These are phyloP conservation scores for Lodderomyces beijingensis DNA, from an alignment of 1,139 yeast genomes.

Conservation along the genomic window DNA sequence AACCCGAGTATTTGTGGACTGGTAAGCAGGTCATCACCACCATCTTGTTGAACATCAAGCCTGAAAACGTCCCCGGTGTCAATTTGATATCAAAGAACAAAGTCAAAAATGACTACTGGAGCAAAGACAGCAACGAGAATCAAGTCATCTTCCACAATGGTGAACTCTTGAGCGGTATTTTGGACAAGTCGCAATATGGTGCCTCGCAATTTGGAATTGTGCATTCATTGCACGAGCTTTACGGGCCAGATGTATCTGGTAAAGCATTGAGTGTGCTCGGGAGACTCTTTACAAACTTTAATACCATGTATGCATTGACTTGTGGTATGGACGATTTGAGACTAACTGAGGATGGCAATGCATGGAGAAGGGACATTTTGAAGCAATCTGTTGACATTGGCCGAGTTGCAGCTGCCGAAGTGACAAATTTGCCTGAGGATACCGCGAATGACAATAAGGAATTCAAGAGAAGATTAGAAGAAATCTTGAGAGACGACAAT, in stretches of 20 bases:
- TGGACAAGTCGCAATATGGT: conserved; percentile 98
- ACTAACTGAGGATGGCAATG: conserved; percentile 85
- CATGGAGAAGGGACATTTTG: conserved; percentile 81
- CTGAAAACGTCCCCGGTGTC: conserved; percentile 84
- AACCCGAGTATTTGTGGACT: conserved; percentile 95
- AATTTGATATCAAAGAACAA: conserved; percentile 81
- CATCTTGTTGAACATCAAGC: conserved; percentile 81
- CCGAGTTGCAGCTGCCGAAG: conserved; percentile 90
- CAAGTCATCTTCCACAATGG: conserved; percentile 84
- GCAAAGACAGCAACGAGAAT: conserved; percentile 76
- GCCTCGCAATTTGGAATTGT: conserved; percentile 96
- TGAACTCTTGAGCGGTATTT: conserved; percentile 82
- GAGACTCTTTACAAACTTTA: conserved; percentile 89
- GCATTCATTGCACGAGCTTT: conserved; percentile 93
- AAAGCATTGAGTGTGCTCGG: conserved; percentile 87
- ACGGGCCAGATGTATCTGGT: conserved; percentile 90
- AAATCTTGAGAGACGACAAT: conserved; percentile 87
- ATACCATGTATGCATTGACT: conserved; percentile 88
- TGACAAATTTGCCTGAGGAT: conserved; percentile 69
- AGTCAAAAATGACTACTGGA: conserved; percentile 95
- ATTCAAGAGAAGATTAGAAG: conserved; percentile 83
- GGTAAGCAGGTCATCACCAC: conserved; percentile 96
- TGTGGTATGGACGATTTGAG: conserved; percentile 99
- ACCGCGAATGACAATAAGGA: conserved; percentile 66
- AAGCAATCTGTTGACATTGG: conserved; percentile 77